Conservation (phyloP, 345 rosid genomes). For the Murraya paniculata region DNA sequence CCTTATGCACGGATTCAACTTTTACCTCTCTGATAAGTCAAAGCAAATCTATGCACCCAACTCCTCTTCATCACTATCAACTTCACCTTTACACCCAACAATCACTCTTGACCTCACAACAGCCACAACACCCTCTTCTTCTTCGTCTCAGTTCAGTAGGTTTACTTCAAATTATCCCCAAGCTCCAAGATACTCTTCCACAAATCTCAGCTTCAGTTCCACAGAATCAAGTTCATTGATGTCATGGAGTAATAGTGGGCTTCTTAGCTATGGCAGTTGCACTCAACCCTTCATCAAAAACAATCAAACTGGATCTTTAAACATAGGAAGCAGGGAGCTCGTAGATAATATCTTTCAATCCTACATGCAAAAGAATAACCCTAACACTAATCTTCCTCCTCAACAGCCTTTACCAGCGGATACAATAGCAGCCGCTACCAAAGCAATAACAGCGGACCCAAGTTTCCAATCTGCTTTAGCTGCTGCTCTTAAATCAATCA, state of each 20-base stretch:
- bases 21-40: conserved; percentile 45
- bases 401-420: conserved; percentile 32
- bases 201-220: conserved; percentile 60
- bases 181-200: conserved; percentile 28
- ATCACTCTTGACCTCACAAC: conserved; percentile 87
- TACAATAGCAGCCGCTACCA: conserved; percentile 56
- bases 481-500: conserved; percentile 71
- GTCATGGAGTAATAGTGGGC: conserved; percentile 39
- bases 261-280: conserved; percentile 32
- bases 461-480: conserved; percentile 75
- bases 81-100: conserved; percentile 62
- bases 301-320: conserved; percentile 26
- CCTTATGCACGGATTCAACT: conserved; percentile 42
- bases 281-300: conserved; percentile 33
- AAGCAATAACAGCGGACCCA: conserved; percentile 77
- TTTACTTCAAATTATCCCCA: conserved; percentile 24
- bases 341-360: conserved; percentile 33
- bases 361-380: conserved; percentile 34
- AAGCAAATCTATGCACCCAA: conserved; percentile 44
- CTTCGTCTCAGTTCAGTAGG: conserved; percentile 37
- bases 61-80: conserved; percentile 49
- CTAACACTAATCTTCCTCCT: conserved; percentile 13
- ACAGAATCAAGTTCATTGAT: conserved; percentile 32
- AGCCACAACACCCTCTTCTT: conserved; percentile 16
- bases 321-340: conserved; percentile 26